Evolutionary conservation across 2,329 filamentous ascomycete genomes (phyloP).

Genomic region (Dothideomycetes sp.): DNA sequence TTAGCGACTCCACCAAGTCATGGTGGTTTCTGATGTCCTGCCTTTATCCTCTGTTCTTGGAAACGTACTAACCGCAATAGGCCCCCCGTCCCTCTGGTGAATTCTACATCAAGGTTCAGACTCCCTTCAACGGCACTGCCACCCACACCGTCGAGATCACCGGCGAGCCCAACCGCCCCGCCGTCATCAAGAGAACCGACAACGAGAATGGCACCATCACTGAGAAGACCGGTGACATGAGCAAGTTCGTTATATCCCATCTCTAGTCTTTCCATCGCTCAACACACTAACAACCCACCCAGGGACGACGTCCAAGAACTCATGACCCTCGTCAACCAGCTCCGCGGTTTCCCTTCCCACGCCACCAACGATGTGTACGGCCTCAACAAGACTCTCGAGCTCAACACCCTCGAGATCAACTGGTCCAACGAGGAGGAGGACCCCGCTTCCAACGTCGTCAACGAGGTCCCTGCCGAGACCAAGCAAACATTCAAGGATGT

Average conservation of each 20-base stretch:
- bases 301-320: slow-evolving; percentile 36
- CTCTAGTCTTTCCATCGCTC: background rate
- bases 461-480: slow-evolving; percentile 30
- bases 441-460: slow-evolving; percentile 23
- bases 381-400: slow-evolving; percentile 30
- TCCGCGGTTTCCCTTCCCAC: slow-evolving; percentile 34
- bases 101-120: slow-evolving; percentile 25
- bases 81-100: slow-evolving; percentile 30
- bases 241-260: slow-evolving; percentile 20
- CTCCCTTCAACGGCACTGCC: slow-evolving; percentile 27
- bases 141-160: slow-evolving; percentile 31
- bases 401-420: slow-evolving; percentile 35
- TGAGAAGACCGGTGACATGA: slow-evolving; percentile 32
- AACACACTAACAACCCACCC: background rate
- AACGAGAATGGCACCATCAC: slow-evolving; percentile 25
- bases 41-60: too few relatives aligned
- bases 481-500: slow-evolving; percentile 37
- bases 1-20: too few relatives aligned
- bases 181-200: slow-evolving; percentile 26
- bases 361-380: slow-evolving; percentile 33
- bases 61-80: too few relatives aligned
- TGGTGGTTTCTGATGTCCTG: too few relatives aligned
- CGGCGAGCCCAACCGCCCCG: slow-evolving; percentile 33
- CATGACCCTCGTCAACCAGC: slow-evolving; percentile 27
- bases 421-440: slow-evolving; percentile 34